Conservation (phyloP, 2,329 filamentous ascomycete species). For the Scedosporium dehoogii region DNA sequence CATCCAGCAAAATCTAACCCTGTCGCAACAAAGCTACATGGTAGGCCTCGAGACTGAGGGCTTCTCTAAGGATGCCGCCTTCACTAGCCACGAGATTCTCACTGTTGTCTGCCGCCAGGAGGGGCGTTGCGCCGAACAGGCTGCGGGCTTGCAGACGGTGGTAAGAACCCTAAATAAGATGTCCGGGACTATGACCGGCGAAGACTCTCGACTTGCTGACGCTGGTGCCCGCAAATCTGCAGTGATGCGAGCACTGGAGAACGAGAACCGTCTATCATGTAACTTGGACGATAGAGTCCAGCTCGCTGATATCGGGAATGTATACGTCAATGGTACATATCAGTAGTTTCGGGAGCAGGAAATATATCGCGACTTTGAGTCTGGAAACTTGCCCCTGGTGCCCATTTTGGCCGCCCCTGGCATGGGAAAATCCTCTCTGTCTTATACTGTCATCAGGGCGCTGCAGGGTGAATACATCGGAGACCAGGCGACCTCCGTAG, state of each 20-base stretch:
- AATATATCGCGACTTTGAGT: conserved; percentile 14
- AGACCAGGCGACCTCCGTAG: conserved; percentile 14
- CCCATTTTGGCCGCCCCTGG: conserved; percentile 20
- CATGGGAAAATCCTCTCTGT: conserved; percentile 23
- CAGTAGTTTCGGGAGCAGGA: conserved; percentile 21
- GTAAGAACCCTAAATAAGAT: conserved; percentile 4
- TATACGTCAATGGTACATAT: conserved; percentile 18
- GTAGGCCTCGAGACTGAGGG: conserved; percentile 2
- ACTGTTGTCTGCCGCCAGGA: conserved; percentile 2
- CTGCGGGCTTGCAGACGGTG: conserved; percentile 1
- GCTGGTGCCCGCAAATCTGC: neutral
- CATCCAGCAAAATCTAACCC: conserved; percentile 2
- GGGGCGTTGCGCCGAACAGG: neutral
- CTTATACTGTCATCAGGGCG: conserved; percentile 14
- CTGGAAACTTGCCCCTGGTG: conserved; percentile 12
- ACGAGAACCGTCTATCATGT: conserved; percentile 3
- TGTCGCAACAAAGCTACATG: conserved; percentile 4
- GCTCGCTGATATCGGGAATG: conserved; percentile 16
- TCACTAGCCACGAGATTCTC: conserved; percentile 4
- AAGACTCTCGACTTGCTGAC: neutral
- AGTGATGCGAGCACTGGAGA: conserved; percentile 12
- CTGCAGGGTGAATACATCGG: conserved; percentile 8
- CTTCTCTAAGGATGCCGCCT: conserved; percentile 1
- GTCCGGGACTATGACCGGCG: neutral
- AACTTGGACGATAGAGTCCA: conserved; percentile 16